Evolutionary conservation across 306 rosid genomes (phyloP), one percentile per base, ranked within the genome.

Genomic region (Cicer chorassanicum): DNA sequence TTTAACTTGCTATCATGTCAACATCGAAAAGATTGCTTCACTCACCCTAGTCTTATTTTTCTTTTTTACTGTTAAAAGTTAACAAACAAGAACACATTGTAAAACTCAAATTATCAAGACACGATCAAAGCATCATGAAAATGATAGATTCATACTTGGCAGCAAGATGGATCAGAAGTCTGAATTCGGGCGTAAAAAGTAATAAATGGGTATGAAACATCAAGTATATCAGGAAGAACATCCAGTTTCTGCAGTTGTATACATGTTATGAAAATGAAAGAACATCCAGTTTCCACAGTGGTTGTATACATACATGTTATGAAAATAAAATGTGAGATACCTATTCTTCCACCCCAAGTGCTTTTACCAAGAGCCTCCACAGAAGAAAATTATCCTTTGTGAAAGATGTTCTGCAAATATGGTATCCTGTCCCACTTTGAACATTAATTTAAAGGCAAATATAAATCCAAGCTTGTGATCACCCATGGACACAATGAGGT

Each of bases 1-100:
- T 19, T 45, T 65, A 65, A 65, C 55, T 72, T 43, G 43, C 34
- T 49, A 68, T 69, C 68, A 77, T 48, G 57, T 62, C 66, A 78
- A 50, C 16, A 39, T 69, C 54, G 15, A 70, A 46, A 61, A 62
- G 57, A 71, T 24, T 48, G 67, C 46, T 53, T 36, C 70, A 70
- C 72, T 41, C 34, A 50, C 70, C 59, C 68, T 24, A 21, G 19
- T 29, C 36, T 29, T 29, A 29, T 29, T 14, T 72, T 72, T 65
- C 40, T 65, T n/a, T 6, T 29, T 53, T 6, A 65, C 24, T 9
- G 69, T 60, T 60, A 6, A 66, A 15, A 45, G 21, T 19, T 45
- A 66, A 66, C 16, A 66, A 44, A 19, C 70, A 19, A 7, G 41
- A 44, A n/a, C 71, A 65, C n/a, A 4, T 11, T 7, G 67, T 11